These are phyloP conservation scores for Amylocystis lapponica DNA, from an alignment of 768 basidiomycete species.

Conservation along the genomic window DNA sequence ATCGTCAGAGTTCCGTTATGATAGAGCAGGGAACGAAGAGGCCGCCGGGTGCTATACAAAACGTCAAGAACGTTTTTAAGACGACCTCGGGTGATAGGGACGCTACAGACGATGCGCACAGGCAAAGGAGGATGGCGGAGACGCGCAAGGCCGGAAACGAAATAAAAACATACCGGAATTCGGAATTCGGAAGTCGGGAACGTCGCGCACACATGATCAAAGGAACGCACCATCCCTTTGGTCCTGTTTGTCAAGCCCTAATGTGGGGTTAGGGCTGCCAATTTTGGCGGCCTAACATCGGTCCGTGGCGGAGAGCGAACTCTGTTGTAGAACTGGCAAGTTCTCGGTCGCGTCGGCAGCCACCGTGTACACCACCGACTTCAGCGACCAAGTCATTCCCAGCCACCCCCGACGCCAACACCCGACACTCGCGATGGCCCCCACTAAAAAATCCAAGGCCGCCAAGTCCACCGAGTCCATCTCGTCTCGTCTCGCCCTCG, in stretches of 20 bases:
- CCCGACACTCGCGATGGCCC: slow-evolving; percentile 64
- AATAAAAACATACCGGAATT: slow-evolving; percentile 9
- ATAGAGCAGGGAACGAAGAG: too few species aligned
- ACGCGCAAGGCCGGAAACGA: background rate
- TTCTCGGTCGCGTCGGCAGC: slow-evolving; percentile 11
- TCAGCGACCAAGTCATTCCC: slow-evolving; percentile 6
- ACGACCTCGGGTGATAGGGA: too few species aligned
- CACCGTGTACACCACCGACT: slow-evolving; percentile 2
- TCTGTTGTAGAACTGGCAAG: slow-evolving; percentile 24
- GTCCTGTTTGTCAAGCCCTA: slow-evolving; percentile 5
- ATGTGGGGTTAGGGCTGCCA: slow-evolving; percentile 12
- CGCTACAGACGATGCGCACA: too few species aligned
- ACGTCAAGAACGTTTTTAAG: too few species aligned
- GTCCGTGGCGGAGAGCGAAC: slow-evolving; percentile 10
- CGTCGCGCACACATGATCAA: too few species aligned
- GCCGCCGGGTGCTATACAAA: too few species aligned
- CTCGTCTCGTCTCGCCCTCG: slow-evolving; percentile 85
- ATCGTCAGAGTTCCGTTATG: too few species aligned
- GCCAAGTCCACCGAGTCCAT: slow-evolving; percentile 93
- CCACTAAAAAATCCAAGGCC: slow-evolving; percentile 92
- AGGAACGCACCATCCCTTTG: background rate
- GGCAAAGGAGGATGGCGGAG: background rate
- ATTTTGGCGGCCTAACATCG: background rate
- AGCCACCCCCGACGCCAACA: slow-evolving; percentile 12
- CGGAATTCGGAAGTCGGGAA: slow-evolving; percentile 11